Percentiles rank a stretch among this genome's conserved stretches.
Conservation (phyloP, 1,139 yeast genomes). For the Blastobotrys ciferrii region DNA sequence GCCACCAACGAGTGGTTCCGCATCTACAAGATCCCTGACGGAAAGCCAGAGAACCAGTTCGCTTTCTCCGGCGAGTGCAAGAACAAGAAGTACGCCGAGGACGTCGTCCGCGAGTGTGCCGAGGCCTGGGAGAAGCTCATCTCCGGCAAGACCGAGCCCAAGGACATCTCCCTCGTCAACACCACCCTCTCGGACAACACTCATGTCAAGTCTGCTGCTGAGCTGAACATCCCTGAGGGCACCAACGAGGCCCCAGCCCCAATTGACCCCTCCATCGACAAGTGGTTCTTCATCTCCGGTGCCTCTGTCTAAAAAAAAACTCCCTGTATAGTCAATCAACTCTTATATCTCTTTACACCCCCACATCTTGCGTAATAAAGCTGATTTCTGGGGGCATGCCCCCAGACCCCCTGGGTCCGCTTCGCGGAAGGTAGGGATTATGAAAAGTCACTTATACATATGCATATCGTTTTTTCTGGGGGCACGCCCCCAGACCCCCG, state of each 20-base stretch:
- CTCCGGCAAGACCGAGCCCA: slow-evolving; percentile 48
- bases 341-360: too few relatives aligned
- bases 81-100: slow-evolving; percentile 70
- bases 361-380: too few relatives aligned
- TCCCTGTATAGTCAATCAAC: background rate
- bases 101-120: slow-evolving; percentile 66
- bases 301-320: slow-evolving; percentile 48
- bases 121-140: slow-evolving; percentile 72
- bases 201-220: slow-evolving; percentile 38
- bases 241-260: slow-evolving; percentile 77
- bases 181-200: slow-evolving; percentile 61
- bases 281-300: slow-evolving; percentile 99
- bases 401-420: too few relatives aligned
- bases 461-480: too few relatives aligned
- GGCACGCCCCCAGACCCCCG: too few relatives aligned
- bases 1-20: slow-evolving; percentile 93
- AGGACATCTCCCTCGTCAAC: slow-evolving; percentile 56
- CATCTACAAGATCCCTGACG: slow-evolving; percentile 92
- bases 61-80: slow-evolving; percentile 84
- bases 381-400: too few relatives aligned
- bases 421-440: too few relatives aligned
- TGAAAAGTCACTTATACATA: too few relatives aligned
- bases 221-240: slow-evolving; percentile 50
- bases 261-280: slow-evolving; percentile 93
- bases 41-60: slow-evolving; percentile 83